Evolutionary conservation across 2,329 filamentous ascomycete species (phyloP).

Genomic region (Fusarium newnesense): DNA sequence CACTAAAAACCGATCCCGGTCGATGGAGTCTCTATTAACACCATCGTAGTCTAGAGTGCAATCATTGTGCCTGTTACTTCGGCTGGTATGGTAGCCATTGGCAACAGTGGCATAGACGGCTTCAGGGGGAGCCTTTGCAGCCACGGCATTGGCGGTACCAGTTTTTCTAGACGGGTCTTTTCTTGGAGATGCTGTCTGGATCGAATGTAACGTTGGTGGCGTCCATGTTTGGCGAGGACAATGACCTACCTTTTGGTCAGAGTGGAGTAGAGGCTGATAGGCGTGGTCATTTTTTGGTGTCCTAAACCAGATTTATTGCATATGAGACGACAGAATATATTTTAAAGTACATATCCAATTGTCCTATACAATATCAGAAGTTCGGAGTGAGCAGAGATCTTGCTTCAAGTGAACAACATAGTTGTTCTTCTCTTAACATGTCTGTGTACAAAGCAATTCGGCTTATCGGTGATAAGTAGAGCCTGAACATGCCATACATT

Average conservation of each 20-base stretch:
- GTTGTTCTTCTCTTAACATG: too few species aligned
- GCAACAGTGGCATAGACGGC: not conserved
- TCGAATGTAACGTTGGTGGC: not conserved
- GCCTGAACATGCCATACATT: not conserved
- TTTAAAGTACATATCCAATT: not conserved
- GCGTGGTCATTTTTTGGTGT: not conserved
- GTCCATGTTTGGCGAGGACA: not conserved
- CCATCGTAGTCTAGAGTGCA: not conserved
- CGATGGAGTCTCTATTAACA: not conserved
- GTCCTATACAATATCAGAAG: too few species aligned
- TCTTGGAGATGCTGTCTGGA: not conserved
- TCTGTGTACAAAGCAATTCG: not conserved
- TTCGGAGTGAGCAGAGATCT: too few species aligned
- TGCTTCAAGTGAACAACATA: too few species aligned
- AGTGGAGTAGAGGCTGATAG: not conserved
- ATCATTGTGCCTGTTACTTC: not conserved
- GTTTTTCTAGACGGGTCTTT: not conserved
- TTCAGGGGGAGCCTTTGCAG: not conserved
- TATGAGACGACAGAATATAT: not conserved
- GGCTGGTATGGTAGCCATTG: rapidly evolving
- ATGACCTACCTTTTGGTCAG: not conserved
- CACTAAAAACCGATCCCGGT: rapidly evolving
- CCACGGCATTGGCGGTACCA: not conserved
- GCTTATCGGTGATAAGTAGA: not conserved
- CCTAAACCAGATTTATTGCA: not conserved